Percentiles rank a stretch among this genome's conserved stretches.
Conservation (phyloP, 495 filamentous ascomycete genomes). For the Poronia punctata region DNA sequence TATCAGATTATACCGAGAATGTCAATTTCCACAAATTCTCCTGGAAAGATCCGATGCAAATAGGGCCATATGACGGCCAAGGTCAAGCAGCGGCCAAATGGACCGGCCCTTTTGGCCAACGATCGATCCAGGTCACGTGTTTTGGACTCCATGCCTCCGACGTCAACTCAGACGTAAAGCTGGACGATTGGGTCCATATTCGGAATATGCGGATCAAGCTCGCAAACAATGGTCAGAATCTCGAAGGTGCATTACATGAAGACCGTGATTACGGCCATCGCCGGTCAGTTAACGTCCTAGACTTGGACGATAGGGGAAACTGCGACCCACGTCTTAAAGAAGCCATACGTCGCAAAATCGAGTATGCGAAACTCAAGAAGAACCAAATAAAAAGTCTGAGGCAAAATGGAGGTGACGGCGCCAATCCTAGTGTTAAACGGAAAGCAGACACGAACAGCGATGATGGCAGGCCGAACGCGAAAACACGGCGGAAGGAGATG, state of each 20-base stretch:
- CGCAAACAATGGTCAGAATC: constrained; percentile 38
- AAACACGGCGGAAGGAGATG: constrained; percentile 11
- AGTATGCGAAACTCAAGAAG: constrained; percentile 52
- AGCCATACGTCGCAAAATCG: constrained; percentile 53
- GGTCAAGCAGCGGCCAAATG: constrained; percentile 36
- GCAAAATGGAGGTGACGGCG: constrained; percentile 8
- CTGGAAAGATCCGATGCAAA: constrained; percentile 32
- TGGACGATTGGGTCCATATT: constrained; percentile 55
- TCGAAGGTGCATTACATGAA: constrained; percentile 68
- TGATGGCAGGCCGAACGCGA: constrained; percentile 13
- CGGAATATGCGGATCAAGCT: constrained; percentile 67
- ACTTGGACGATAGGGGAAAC: constrained; percentile 22
- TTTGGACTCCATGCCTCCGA: constrained; percentile 61
- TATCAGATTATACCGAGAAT: constrained; percentile 84
- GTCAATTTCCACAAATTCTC: constrained; percentile 50
- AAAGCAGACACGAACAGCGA: constrained; percentile 24
- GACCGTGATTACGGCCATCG: constrained; percentile 48
- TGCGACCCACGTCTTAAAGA: constrained; percentile 52
- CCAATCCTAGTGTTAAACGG: constrained; percentile 28
- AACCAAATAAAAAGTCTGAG: constrained; percentile 34
- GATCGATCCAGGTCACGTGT: constrained; percentile 64
- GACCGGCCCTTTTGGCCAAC: constrained; percentile 71
- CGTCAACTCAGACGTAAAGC: constrained; percentile 47
- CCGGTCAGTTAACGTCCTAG: constrained; percentile 46
- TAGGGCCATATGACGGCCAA: constrained; percentile 22